Evolutionary conservation across 139 green algal genomes (phyloP), one percentile per base, ranked within the genome.

Genomic region (Micromonas pusilla): DNA sequence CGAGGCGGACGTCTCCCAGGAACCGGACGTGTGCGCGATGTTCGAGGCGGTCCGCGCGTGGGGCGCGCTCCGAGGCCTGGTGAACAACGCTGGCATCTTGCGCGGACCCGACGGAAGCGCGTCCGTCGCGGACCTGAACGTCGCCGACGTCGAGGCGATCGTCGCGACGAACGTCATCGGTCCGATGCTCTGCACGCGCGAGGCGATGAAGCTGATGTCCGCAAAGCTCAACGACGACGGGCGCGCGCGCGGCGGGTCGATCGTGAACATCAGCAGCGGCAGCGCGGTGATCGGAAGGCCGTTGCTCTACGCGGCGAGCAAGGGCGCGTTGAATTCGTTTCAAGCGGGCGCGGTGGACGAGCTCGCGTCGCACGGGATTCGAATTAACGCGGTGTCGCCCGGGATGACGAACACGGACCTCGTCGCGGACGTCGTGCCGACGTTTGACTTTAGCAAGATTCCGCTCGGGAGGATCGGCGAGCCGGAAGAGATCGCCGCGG

Each of bases 61-160:
- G 45, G 63, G 63, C 28, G 63, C 9, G 6, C 6, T 70, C 28
- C 13, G 6, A 16, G 63, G 63, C 6, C 63, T 70, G 63, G 63
- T 70, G 13, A 70, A 70, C 30, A 70, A 70, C 63, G 63, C 63
- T 6, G 63, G 28, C 9, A 20, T 70, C 63, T 9, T 70, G 45
- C 9, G 16, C 45, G 45, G 45, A 16, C 45, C 45, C 9, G 16
- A 57, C 45, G 45, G 45, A 16, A 23, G 45, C 45, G 16, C 9
- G 16, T 57, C 45, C 30, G 63, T 33, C 30, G 30, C 9, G 28
- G 6, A 70, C 30, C 13, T 16, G 6, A 70, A 16, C 63, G 6
- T 70, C 63, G 63, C 9, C 9, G 63, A 70, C 28, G 6, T 70
- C 30, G 19, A 33, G 9, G 63, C 28, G 13, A 70, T 70, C 63